These are phyloP conservation scores for Obelidium mucronatum DNA, from an alignment of 192 early-diverging fungal species.

Conservation along the genomic window DNA sequence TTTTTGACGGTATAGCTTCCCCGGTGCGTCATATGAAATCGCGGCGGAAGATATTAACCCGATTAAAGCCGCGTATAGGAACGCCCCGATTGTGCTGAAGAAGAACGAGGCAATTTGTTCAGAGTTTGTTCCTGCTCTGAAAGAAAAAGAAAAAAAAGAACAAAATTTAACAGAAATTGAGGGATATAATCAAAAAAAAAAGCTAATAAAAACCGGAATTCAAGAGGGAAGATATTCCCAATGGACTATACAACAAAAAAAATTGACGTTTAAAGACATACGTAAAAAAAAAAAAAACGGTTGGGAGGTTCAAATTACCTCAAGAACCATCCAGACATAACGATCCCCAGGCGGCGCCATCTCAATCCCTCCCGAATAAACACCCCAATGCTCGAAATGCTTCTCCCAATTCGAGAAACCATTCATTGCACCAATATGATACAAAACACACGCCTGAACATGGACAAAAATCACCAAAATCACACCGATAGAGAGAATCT, in stretches of 20 bases:
- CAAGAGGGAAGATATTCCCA: background rate
- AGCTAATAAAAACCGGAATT: background rate
- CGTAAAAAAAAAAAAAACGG: background rate
- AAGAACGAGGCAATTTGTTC: background rate
- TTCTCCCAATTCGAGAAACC: constrained; percentile 1
- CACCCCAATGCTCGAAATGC: background rate
- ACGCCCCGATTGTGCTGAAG: background rate
- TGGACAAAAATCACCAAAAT: constrained; percentile 33
- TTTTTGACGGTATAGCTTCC: constrained; percentile 31
- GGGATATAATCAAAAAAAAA: background rate
- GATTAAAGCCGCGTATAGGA: constrained; percentile 29
- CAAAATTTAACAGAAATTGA: too few species aligned
- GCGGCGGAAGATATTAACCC: constrained; percentile 16
- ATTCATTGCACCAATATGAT: constrained; percentile 14
- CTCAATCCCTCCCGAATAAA: background rate
- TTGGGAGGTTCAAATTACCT: background rate
- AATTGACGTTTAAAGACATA: too few species aligned
- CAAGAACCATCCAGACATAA: constrained; percentile 10
- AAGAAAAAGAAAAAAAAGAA: constrained; percentile 6
- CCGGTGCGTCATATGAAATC: constrained; percentile 18
- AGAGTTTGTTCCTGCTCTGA: background rate
- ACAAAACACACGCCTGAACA: constrained; percentile 37
- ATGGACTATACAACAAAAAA: background rate
- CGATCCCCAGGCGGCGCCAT: background rate
- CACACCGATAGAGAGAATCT: constrained; percentile 2